Evolutionary conservation across 108 stramenopile genomes (phyloP), one percentile per base, ranked within the genome.

Genomic region (Seminavis robusta): DNA sequence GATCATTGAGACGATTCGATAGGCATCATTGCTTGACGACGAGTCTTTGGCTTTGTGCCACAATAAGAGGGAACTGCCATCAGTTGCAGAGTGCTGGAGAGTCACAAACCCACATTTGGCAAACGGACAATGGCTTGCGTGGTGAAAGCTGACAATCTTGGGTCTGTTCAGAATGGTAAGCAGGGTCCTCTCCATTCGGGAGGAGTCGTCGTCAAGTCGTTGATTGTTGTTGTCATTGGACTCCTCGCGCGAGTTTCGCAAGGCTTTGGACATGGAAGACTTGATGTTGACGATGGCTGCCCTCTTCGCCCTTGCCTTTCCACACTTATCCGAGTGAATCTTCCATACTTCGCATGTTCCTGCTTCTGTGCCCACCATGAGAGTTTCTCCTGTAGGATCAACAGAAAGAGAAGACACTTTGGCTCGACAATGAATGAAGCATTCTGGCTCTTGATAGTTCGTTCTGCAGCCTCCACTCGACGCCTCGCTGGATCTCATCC

Each of bases 91-190:
- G 37, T 80, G 69, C 34, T 82, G 78, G n/a, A 77, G 46, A 11
- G 81, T 83, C 25, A 83, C 59, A 61, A 87, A 81, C 1, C 85
- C 81, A 40, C 60, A 57, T 16, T 52, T 27, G 1, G 78, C 69
- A 16, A 76, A 45, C 15, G 77, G 45, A 19, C 61, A 56, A 63
- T 82, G 76, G 17, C 47, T 54, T 6, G 84, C 67, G 19, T 74
- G 20, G 29, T 36, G 42, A 33, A 64, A n/a, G n/a, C n/a, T n/a
- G n/a, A n/a, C n/a, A n/a, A n/a, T n/a, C n/a, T n/a, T n/a, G n/a
- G n/a, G n/a, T n/a, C n/a, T n/a, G n/a, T n/a, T n/a, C n/a, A n/a
- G n/a, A n/a, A n/a, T n/a, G n/a, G n/a, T n/a, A n/a, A n/a, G n/a
- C n/a, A n/a, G n/a, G n/a, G n/a, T n/a, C n/a, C n/a, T n/a, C n/a